phyloP scores from a whole-genome alignment of 306 rosid genomes.

The Pyrus pyrifolia region DNA sequence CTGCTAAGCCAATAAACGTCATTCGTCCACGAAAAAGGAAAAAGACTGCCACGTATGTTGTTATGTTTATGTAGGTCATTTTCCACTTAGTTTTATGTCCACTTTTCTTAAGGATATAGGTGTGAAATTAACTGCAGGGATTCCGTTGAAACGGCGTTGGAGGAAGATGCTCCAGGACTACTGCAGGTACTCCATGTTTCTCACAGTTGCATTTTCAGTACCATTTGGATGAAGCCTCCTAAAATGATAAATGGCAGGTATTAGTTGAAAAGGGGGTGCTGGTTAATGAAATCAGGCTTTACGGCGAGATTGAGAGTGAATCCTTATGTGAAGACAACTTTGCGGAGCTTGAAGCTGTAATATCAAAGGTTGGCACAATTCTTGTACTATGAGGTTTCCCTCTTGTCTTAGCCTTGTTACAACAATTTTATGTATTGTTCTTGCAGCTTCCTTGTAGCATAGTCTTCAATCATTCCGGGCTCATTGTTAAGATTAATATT shows the following conservation, averaged over 20 bases:
- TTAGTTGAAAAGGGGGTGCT: constrained; percentile 64
- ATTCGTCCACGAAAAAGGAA: constrained; percentile 49
- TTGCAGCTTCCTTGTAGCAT: neutral
- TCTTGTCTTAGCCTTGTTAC: constrained; percentile 8
- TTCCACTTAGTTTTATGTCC: neutral
- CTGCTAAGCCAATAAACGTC: constrained; percentile 30
- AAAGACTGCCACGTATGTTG: constrained; percentile 69
- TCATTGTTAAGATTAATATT: neutral
- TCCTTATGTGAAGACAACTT: constrained; percentile 59
- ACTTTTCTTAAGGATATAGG: constrained; percentile 1
- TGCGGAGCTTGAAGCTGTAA: constrained; percentile 67
- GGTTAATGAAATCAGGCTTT: constrained; percentile 79
- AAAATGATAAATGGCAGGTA: constrained; percentile 46
- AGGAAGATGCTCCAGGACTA: constrained; percentile 98
- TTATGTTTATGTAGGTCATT: neutral
- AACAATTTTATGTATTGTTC: neutral
- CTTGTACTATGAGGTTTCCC: constrained; percentile 9
- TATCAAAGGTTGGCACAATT: constrained; percentile 52
- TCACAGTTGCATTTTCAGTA: constrained; percentile 18
- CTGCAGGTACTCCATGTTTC: constrained; percentile 54
- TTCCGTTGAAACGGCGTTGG: constrained; percentile 71
- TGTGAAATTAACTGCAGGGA: constrained; percentile 48
- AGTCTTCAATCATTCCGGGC: neutral
- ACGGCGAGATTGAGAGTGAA: constrained; percentile 58
- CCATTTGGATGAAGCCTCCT: constrained; percentile 24